Evolutionary conservation across 2,329 filamentous ascomycete genomes (phyloP).

Genomic region (Albifimbria verrucaria): DNA sequence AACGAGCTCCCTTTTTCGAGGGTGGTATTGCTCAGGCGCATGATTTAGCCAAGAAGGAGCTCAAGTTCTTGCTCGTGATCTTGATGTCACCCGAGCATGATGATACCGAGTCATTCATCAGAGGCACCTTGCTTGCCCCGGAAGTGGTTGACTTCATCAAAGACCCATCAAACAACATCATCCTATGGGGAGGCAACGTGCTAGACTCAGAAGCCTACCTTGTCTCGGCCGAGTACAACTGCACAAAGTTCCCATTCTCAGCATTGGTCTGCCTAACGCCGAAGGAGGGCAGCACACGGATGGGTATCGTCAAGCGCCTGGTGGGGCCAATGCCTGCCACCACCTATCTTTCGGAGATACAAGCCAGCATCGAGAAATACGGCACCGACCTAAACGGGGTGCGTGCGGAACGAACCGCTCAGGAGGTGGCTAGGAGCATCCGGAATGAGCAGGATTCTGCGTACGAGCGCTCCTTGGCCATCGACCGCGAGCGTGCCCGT

Average conservation of each 20-base stretch:
- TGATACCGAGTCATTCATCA: conserved; percentile 78
- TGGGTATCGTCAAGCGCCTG: conserved; percentile 84
- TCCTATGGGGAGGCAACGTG: conserved; percentile 91
- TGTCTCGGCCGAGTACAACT: conserved; percentile 80
- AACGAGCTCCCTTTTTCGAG: conserved; percentile 76
- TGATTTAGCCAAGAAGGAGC: conserved; percentile 82
- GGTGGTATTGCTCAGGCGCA: conserved; percentile 89
- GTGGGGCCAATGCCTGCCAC: conserved; percentile 66
- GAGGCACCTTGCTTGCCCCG: conserved; percentile 73
- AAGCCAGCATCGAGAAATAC: conserved; percentile 70
- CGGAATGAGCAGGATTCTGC: conserved; percentile 89
- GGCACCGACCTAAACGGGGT: conserved; percentile 71
- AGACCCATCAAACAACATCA: conserved; percentile 71
- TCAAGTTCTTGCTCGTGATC: conserved; percentile 88
- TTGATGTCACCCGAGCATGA: conserved; percentile 92
- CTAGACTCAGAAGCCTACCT: conserved; percentile 93
- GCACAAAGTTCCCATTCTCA: conserved; percentile 89
- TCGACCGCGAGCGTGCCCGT: conserved; percentile 79
- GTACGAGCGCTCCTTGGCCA: conserved; percentile 86
- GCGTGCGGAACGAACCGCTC: conserved; percentile 72
- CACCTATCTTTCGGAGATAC: conserved; percentile 74
- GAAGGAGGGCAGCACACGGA: conserved; percentile 76
- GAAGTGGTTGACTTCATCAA: conserved; percentile 73
- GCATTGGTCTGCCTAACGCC: conserved; percentile 85
- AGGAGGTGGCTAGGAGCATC: conserved; percentile 75